Evolutionary conservation across 2,329 filamentous ascomycete species (phyloP).

Genomic region (Epicoccum nigrum): DNA sequence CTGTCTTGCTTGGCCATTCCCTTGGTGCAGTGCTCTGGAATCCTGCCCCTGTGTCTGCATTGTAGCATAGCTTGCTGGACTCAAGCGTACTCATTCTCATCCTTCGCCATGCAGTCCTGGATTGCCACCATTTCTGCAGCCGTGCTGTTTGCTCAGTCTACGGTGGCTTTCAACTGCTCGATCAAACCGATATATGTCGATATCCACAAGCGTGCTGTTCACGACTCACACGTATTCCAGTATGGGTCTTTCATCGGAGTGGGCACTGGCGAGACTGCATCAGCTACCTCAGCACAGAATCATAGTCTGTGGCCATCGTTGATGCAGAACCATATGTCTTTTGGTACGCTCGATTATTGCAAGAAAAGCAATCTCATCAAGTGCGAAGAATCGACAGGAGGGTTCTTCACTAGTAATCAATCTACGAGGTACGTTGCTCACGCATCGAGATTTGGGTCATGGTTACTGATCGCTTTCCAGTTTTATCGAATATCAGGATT

Average conservation of each 20-base stretch:
- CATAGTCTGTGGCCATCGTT: conserved; percentile 54
- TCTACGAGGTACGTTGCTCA: conserved; percentile 39
- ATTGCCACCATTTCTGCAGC: conserved; percentile 35
- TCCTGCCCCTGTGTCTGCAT: not conserved
- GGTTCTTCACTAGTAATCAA: conserved; percentile 39
- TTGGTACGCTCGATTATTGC: conserved; percentile 48
- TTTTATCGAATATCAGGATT: conserved; percentile 30
- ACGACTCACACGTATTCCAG: conserved; percentile 47
- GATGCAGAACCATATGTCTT: conserved; percentile 50
- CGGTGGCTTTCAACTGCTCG: conserved; percentile 48
- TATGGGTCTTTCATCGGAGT: conserved; percentile 55
- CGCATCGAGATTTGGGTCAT: not conserved
- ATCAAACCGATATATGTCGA: conserved; percentile 52
- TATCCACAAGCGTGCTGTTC: conserved; percentile 52
- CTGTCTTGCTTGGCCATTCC: conserved; percentile 22
- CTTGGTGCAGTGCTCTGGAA: not conserved
- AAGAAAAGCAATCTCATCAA: conserved; percentile 42
- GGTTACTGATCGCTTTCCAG: conserved; percentile 27
- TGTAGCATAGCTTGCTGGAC: conserved; percentile 33
- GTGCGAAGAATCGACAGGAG: conserved; percentile 43
- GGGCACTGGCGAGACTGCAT: conserved; percentile 30
- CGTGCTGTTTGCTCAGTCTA: conserved; percentile 46
- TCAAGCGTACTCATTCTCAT: conserved; percentile 31
- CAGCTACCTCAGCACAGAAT: conserved; percentile 50
- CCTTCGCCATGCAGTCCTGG: conserved; percentile 37